Evolutionary conservation across 2,329 filamentous ascomycete genomes (phyloP).

Genomic region (Diaporthe aspalathi): DNA sequence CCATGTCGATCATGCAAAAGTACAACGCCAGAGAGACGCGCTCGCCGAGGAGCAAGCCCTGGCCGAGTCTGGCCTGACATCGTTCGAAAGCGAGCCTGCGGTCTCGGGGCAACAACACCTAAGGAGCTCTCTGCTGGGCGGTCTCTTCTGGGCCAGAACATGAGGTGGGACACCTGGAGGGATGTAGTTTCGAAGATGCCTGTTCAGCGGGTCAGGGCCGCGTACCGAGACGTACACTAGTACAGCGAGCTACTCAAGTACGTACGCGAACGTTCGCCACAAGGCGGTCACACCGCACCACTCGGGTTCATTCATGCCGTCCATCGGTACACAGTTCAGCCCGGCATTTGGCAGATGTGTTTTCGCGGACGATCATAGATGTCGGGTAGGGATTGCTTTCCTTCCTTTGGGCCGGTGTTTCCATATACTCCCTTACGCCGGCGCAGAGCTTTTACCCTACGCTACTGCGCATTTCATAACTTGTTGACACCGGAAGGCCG

Average conservation of each 20-base stretch:
- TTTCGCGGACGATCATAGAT: not conserved
- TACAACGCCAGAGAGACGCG: conserved; percentile 18
- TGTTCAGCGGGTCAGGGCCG: conserved; percentile 14
- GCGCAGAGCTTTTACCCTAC: not conserved
- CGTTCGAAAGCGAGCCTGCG: not conserved
- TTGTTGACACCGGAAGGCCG: not conserved
- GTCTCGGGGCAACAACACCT: not conserved
- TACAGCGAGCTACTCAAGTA: no score
- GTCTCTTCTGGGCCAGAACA: conserved; percentile 24
- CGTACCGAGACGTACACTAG: conserved; percentile 3
- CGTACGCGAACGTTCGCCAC: not conserved
- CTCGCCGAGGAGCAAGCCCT: conserved; percentile 1
- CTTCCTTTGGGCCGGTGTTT: not conserved
- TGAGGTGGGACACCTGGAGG: not conserved
- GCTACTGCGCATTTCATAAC: not conserved
- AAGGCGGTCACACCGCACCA: not conserved
- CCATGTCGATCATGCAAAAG: not conserved
- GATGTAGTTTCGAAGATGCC: not conserved
- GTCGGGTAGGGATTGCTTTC: not conserved
- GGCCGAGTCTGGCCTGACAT: conserved; percentile 1
- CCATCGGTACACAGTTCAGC: not conserved
- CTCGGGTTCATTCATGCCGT: not conserved
- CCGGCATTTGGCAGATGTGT: not conserved
- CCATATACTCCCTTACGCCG: not conserved
- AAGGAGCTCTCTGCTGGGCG: not conserved